These are phyloP conservation scores for Aspergillus sp. DNA, from an alignment of 2,329 filamentous ascomycete genomes.

Conservation along the genomic window DNA sequence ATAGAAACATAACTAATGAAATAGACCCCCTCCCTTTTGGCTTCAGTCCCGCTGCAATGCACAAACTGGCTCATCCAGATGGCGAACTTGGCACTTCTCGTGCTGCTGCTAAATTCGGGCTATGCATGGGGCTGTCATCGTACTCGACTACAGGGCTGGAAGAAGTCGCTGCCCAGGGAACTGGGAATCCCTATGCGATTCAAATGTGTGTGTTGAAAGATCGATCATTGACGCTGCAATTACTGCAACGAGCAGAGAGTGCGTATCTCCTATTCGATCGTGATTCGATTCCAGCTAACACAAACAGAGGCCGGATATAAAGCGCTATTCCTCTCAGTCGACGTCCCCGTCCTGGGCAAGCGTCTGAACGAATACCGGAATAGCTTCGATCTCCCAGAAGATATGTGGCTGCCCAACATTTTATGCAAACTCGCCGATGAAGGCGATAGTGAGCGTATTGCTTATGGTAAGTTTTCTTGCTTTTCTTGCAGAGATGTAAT, in stretches of 20 bases:
- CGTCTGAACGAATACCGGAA: constrained; percentile 53
- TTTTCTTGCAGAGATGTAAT: too few relatives aligned
- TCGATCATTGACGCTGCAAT: constrained; percentile 35
- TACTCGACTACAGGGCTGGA: constrained; percentile 45
- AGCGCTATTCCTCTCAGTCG: constrained; percentile 52
- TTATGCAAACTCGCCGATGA: constrained; percentile 15
- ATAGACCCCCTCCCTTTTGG: constrained; percentile 45
- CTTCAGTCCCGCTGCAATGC: constrained; percentile 51
- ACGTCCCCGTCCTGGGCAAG: constrained; percentile 50
- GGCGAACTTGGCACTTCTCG: constrained; percentile 49
- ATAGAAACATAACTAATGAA: too few relatives aligned
- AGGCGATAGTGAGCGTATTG: constrained; percentile 5
- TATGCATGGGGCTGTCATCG: constrained; percentile 47
- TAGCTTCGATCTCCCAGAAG: constrained; percentile 44
- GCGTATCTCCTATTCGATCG: constrained; percentile 5
- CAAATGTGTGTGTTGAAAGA: constrained; percentile 53
- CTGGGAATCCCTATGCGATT: constrained; percentile 46
- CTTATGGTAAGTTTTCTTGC: too few relatives aligned
- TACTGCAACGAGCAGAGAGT: constrained; percentile 43
- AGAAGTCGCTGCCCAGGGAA: constrained; percentile 40
- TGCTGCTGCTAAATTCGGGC: constrained; percentile 39
- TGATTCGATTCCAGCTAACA: not conserved
- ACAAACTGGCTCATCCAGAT: constrained; percentile 49
- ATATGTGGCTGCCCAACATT: constrained; percentile 42
- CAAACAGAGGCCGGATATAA: constrained; percentile 44